A percentile compares a stretch with the other conserved stretches of the same genome.
Conservation (phyloP, 192 early-diverging fungal genomes). For the Coemansia sp. region DNA sequence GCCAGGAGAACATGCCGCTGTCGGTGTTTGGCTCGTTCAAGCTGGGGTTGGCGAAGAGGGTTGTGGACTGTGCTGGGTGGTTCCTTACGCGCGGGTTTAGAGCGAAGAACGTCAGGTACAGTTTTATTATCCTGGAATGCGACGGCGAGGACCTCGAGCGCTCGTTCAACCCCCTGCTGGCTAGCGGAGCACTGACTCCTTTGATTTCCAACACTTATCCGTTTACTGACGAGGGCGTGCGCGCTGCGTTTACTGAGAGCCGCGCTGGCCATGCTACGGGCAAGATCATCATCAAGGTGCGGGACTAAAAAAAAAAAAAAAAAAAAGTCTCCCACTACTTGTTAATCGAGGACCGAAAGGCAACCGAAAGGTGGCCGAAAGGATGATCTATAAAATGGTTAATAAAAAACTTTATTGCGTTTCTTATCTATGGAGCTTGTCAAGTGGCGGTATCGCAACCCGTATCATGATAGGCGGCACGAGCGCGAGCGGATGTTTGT, state of each 20-base stretch:
- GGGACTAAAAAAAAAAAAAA: constrained; percentile 1
- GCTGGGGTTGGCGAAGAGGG: constrained; percentile 9
- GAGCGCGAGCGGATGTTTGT: constrained; percentile 16
- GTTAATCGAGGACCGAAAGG: not conserved
- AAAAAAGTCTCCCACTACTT: not conserved
- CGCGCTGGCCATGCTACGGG: constrained; percentile 54
- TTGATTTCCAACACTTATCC: constrained; percentile 42
- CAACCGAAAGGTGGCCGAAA: too few species aligned
- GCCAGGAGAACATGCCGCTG: constrained; percentile 6
- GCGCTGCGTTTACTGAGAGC: constrained; percentile 38
- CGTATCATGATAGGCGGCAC: constrained; percentile 11
- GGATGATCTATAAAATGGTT: not conserved
- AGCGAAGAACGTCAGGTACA: constrained; percentile 25
- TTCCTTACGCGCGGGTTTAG: constrained; percentile 21
- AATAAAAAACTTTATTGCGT: not conserved
- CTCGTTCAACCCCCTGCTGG: constrained; percentile 48
- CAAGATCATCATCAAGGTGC: constrained; percentile 53
- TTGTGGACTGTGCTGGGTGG: constrained; percentile 7
- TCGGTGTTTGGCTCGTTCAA: constrained; percentile 6
- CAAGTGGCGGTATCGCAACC: not conserved
- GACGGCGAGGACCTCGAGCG: constrained; percentile 40
- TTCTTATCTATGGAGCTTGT: not conserved
- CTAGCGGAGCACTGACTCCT: constrained; percentile 28
- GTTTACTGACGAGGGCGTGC: constrained; percentile 41
- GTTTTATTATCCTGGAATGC: constrained; percentile 18